Conservation (phyloP, 2,329 filamentous ascomycete species). For the Zalaria obscura region DNA sequence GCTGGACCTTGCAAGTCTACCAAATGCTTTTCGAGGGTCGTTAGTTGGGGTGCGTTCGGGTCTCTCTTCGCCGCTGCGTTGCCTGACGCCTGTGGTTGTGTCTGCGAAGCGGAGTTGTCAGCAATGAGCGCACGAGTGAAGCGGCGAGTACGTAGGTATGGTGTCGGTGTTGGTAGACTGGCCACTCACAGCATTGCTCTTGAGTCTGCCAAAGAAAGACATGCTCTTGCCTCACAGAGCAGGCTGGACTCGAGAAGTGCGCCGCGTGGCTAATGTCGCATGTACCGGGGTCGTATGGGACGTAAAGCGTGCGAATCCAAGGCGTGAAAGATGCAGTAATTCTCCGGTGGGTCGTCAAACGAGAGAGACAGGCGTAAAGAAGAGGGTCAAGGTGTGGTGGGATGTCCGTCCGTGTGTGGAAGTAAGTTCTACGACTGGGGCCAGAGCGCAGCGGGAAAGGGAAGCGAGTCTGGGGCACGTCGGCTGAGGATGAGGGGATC, state of each 20-base stretch:
- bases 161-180: not conserved
- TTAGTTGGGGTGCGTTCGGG: conserved; percentile 39
- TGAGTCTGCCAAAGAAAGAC: conserved; percentile 42
- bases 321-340: no score
- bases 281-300: no score
- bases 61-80: conserved; percentile 44
- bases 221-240: conserved; percentile 25
- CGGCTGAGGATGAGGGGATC: not conserved
- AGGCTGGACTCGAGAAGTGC: no score
- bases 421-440: no score
- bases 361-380: no score
- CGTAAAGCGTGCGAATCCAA: no score
- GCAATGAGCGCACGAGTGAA: not conserved
- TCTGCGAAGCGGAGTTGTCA: conserved; percentile 18
- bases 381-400: no score
- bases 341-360: no score
- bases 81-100: conserved; percentile 29
- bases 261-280: no score
- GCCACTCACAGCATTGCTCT: conserved; percentile 30
- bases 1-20: conserved; percentile 69
- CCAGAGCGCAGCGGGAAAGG: no score
- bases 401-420: no score
- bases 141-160: not conserved
- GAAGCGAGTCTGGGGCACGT: not conserved
- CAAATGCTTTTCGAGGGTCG: conserved; percentile 60